Base-by-base conservation (phyloP, 768 basidiomycete genomes). In the Paxillus ammoniavirescens region DNA sequence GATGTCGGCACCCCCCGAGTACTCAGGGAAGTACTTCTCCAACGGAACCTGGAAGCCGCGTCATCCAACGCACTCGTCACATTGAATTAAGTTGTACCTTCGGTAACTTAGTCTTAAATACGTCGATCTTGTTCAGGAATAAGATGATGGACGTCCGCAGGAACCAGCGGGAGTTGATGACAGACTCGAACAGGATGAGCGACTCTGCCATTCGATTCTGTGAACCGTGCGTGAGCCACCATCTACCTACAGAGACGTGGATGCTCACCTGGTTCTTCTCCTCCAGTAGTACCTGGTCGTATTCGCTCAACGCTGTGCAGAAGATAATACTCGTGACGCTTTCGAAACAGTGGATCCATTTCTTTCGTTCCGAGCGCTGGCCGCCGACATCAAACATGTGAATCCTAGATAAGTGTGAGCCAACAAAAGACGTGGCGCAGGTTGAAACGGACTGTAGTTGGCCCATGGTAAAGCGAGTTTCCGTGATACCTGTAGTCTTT, bases 401-500 rank as follows among this genome's bases (percentile, higher is more conserved):
- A 70, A 81, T 82, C 59, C 77, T 79, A 12, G 1, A 33, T 2
- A 14, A 23, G 1, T 4, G 18, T 45, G 41, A 37, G 30, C 18
- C 5, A 18, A 47, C 17, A 37, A 0, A 17, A 2, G 8, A 44
- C 0, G 2, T 1, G 0, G 9, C 40, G 5, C 0, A 10, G 18
- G 3, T 5, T 15, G 2, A 18, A 14, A 78, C 79, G 53, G 57
- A 84, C 81, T 81, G 80, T 6, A 84, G 66, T 46, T 77, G 81
- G 3, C 87, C 89, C 79, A 90, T 82, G 12, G 75, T 77, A 53
- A 91, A 91, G 63, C 87, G 72, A 6, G 94, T 97, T 72, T 98
- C 94, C 5, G 84, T 86, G 61, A 98, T 95, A 15, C 93, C 93
- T 3, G 89, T 86, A 51, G 86, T 92, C 76, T 95, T 95, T 53